Evolutionary conservation across 768 basidiomycete genomes (phyloP), one percentile per base, ranked within the genome.

Genomic region (Lactarius tabidus): DNA sequence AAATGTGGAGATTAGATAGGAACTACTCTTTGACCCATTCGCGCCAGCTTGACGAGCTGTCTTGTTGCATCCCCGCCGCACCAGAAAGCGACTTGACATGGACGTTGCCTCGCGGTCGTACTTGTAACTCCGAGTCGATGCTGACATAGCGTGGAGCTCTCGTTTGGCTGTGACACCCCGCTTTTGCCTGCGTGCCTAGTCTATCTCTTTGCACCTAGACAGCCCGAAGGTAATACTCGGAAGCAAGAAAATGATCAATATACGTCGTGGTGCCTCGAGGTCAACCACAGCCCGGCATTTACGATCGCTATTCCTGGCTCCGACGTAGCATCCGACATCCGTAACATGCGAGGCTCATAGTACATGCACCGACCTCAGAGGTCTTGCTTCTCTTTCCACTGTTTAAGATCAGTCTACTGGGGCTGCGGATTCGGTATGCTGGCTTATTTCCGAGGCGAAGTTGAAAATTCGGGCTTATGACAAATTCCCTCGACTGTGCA

Each of bases 231-330:
- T 56, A 62, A 53, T 6, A 26, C 48, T 51, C 48, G 48, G 60
- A 54, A 35, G 65, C 60, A 53, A 66, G 51, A 66, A 62, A 62
- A 39, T 41, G 60, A 66, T 62, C 65, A 66, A 38, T 66, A 43
- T 58, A 45, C 56, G 57, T 33, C 65, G 3, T 23, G 56, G 29
- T 41, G 65, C 65, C 65, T 66, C 65, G 65, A 66, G 65, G 65
- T 62, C 60, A 45, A 39, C 43, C 57, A 28, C 59, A 20, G 56
- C 57, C 57, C 60, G 29, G 61, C 65, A 62, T 66, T 62, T 66
- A 62, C n/a, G 65, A 66, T 66, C 65, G 65, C 33, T 54, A 62
- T 62, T 66, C 65, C 65, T 62, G 59, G 57, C 60, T 66, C 61
- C 65, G 65, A 59, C 65, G 51, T 54, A 39, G 31, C 60, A 62